Conservation (phyloP, 805 yeast genomes). For the Metschnikowia arizonensis region DNA sequence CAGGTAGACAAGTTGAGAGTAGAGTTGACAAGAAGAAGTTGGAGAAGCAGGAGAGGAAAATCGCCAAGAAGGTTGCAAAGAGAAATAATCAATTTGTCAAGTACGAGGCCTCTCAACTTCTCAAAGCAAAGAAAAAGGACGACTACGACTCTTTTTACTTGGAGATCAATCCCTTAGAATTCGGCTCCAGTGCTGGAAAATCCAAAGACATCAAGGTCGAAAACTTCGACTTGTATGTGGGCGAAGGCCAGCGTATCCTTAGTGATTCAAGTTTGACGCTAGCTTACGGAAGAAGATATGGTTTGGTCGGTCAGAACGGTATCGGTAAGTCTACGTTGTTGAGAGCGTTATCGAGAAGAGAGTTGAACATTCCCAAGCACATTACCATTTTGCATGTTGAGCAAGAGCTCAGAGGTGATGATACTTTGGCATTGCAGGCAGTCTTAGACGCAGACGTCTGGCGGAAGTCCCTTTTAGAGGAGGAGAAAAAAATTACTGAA, state of each 20-base stretch:
- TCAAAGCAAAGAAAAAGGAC: constrained; percentile 57
- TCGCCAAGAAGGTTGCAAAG: constrained; percentile 95
- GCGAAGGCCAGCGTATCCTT: constrained; percentile 90
- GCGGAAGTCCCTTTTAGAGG: constrained; percentile 83
- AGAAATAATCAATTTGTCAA: constrained; percentile 76
- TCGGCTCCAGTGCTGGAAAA: constrained; percentile 80
- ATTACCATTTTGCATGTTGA: constrained; percentile 95
- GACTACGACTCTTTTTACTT: constrained; percentile 94
- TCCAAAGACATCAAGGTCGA: constrained; percentile 96
- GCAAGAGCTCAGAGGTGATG: constrained; percentile 95
- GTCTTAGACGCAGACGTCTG: constrained; percentile 99
- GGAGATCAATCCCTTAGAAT: constrained; percentile 91
- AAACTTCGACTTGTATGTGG: constrained; percentile 89
- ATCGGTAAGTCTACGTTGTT: constrained; percentile 95
- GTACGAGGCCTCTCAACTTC: constrained; percentile 90
- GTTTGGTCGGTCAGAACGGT: constrained; percentile 98
- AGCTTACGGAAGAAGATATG: constrained; percentile 91
- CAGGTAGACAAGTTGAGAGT: constrained; percentile 88
- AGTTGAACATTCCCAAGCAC: constrained; percentile 88
- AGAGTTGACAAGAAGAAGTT: constrained; percentile 94
- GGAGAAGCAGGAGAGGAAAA: constrained; percentile 95
- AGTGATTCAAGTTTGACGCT: constrained; percentile 83
- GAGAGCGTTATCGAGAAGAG: constrained; percentile 90
- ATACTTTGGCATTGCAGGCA: constrained; percentile 82
- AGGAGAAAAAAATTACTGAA: constrained; percentile 69